Percentiles rank a stretch among this genome's conserved stretches.
phyloP scores from a whole-genome alignment of 2,329 filamentous ascomycete species.

The Ophiocordyceps camponoti-rufipedis region DNA sequence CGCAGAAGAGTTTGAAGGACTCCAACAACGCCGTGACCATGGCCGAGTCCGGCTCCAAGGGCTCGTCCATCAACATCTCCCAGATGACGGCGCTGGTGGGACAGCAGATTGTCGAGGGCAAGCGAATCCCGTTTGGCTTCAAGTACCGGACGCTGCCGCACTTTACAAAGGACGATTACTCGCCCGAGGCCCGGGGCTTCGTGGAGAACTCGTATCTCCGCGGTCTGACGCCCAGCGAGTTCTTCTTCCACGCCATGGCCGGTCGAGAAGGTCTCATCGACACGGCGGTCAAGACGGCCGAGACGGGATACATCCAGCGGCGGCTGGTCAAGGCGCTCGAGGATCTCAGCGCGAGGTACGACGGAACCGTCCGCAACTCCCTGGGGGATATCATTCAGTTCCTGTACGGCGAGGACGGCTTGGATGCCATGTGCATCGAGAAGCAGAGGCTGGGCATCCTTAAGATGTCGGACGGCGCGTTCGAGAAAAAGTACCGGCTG shows the following conservation, averaged over 20 bases:
- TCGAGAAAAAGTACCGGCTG: slow-evolving; percentile 66
- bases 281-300: slow-evolving; percentile 97
- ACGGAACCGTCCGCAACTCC: slow-evolving; percentile 93
- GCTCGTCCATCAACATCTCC: slow-evolving; percentile 97
- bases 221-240: slow-evolving; percentile 86
- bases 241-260: slow-evolving; percentile 99
- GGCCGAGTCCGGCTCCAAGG: slow-evolving; percentile 93
- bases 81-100: slow-evolving; percentile 98
- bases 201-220: slow-evolving; percentile 97
- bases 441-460: slow-evolving; percentile 81
- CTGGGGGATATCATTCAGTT: slow-evolving; percentile 94
- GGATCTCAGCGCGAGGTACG: slow-evolving; percentile 94
- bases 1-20: slow-evolving; percentile 84
- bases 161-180: slow-evolving; percentile 99
- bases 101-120: slow-evolving; percentile 95
- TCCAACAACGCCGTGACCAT: slow-evolving; percentile 94
- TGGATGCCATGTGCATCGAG: slow-evolving; percentile 87
- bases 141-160: slow-evolving; percentile 94
- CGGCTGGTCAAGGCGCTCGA: slow-evolving; percentile 95
- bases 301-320: slow-evolving; percentile 97
- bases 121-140: slow-evolving; percentile 97
- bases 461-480: slow-evolving; percentile 57
- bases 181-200: slow-evolving; percentile 88
- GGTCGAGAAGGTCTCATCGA: slow-evolving; percentile 99
- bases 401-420: slow-evolving; percentile 90